Evolutionary conservation across 345 rosid genomes (phyloP), one percentile per base, ranked within the genome.

Genomic region (Aquilaria sinensis): DNA sequence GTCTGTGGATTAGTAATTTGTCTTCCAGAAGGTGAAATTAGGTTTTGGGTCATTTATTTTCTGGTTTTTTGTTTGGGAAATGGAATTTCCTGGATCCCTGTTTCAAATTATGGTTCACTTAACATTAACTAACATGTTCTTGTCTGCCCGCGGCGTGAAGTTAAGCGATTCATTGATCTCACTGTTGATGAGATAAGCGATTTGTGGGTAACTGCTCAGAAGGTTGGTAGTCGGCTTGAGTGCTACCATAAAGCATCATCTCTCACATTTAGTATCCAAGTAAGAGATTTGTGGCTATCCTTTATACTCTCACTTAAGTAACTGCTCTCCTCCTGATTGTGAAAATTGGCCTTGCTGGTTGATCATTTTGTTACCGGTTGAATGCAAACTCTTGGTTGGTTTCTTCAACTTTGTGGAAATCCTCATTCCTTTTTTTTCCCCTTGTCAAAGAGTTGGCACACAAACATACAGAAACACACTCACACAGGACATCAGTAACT

Each of bases 141-240:
- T 63, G 86, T 88, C 60, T 83, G 90, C 69, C 89, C 96, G 57
- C 78, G 78, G 77, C 95, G 97, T 60, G 89, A 85, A 75, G 97
- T 81, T 56, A 79, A 86, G 69, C 93, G 96, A 48, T 82, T 94
- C 78, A 82, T 67, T 73, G 97, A 94, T 75, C 97, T 90, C 58
- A 90, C 88, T 62, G 82, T 76, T 61, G 88, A 86, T 12, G 96
- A 94, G 85, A 81, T 87, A 9, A 75, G 68, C 55, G 97, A 94
- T 75, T 53, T 94, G 3, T 94, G 99, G 97, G 73, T 82, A 63
- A 65, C 80, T 11, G 93, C 97, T 33, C 83, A 94, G 77, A 94
- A 78, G 68, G 50, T 94, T 67, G 97, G 96, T 57, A 67, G 65
- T 46, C 78, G 63, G 74, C 90, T 94, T 53, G 99, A 94, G 79